Evolutionary conservation across 345 rosid genomes (phyloP).

Genomic region (Triadica sebifera): DNA sequence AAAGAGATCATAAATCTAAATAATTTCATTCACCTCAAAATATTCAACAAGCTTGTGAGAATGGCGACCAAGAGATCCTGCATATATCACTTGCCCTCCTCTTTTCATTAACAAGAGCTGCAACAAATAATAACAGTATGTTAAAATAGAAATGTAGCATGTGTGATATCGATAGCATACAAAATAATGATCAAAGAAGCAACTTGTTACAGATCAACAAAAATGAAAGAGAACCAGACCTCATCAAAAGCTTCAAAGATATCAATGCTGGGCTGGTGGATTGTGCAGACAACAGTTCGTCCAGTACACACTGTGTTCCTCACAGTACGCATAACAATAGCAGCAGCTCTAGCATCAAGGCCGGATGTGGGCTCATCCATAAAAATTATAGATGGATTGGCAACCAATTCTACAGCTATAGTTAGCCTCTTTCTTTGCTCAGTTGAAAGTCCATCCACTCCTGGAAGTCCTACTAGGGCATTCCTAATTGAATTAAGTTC

Average conservation of each 20-base stretch:
- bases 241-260: slow-evolving; percentile 83
- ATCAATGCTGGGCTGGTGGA: slow-evolving; percentile 89
- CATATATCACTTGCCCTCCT: slow-evolving; percentile 23
- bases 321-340: slow-evolving; percentile 77
- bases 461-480: slow-evolving; percentile 47
- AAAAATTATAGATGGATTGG: no score
- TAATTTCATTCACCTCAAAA: slow-evolving; percentile 13
- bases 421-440: slow-evolving; percentile 78
- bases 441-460: slow-evolving; percentile 63
- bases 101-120: slow-evolving; percentile 26
- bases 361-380: slow-evolving; percentile 92
- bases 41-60: slow-evolving; percentile 20
- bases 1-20: neutral
- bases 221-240: slow-evolving; percentile 30
- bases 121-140: neutral
- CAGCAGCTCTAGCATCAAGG: slow-evolving; percentile 89
- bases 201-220: neutral
- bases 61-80: slow-evolving; percentile 15
- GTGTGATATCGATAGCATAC: neutral
- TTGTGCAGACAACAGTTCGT: slow-evolving; percentile 81
- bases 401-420: no score
- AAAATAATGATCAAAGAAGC: neutral
- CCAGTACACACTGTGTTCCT: slow-evolving; percentile 85
- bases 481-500: slow-evolving; percentile 42
- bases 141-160: no score